Percentiles rank a stretch among this genome's conserved stretches.
Conservation (phyloP, 768 basidiomycete species). For the Jaapia argillacea region DNA sequence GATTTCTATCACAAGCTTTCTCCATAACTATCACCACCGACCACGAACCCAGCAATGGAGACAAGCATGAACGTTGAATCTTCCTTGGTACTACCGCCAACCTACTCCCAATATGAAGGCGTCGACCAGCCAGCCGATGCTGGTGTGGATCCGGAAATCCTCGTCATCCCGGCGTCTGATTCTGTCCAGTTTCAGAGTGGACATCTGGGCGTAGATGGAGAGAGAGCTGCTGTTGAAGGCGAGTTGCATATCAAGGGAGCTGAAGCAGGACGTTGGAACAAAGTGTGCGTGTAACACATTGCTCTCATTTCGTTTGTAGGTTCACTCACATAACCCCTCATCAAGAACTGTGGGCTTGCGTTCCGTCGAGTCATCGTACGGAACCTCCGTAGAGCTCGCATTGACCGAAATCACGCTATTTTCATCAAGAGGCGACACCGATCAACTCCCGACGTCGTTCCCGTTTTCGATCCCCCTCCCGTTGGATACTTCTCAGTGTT, state of each 20-base stretch:
- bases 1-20: too few relatives aligned
- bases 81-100: too few relatives aligned
- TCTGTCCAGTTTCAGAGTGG: conserved; percentile 79
- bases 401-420: conserved; percentile 44
- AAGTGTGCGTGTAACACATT: conserved; percentile 47
- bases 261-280: conserved; percentile 45
- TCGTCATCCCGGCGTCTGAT: conserved; percentile 64
- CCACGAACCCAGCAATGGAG: too few relatives aligned
- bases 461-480: conserved; percentile 79
- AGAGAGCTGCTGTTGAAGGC: conserved; percentile 77
- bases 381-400: not conserved
- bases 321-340: too few relatives aligned
- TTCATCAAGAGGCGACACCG: conserved; percentile 26
- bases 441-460: conserved; percentile 46
- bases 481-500: conserved; percentile 74
- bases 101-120: too few relatives aligned
- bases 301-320: too few relatives aligned
- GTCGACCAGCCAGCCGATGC: too few relatives aligned
- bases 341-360: conserved; percentile 55
- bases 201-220: conserved; percentile 74
- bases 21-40: too few relatives aligned
- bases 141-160: conserved; percentile 24
- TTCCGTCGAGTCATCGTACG: conserved; percentile 54
- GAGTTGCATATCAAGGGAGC: conserved; percentile 79
- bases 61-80: too few relatives aligned